These are phyloP conservation scores for Elaeagnus macrophylla DNA, from an alignment of 306 rosid genomes.

Conservation along the genomic window DNA sequence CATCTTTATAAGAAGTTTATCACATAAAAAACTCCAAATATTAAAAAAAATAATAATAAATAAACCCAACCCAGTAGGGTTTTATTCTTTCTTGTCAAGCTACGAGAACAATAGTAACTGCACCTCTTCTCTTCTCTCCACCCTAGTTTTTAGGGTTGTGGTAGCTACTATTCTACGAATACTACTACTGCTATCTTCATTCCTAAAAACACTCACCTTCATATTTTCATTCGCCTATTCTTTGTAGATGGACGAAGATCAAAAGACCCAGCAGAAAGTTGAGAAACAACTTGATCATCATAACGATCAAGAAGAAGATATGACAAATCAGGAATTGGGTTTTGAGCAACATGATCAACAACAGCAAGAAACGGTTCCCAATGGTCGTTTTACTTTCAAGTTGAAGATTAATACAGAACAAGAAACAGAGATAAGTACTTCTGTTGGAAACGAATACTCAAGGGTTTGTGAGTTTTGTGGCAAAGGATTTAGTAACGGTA, in stretches of 20 bases:
- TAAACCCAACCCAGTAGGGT: not conserved
- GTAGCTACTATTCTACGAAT: too few relatives aligned
- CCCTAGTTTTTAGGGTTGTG: not conserved
- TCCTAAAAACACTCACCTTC: too few relatives aligned
- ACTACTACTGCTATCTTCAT: too few relatives aligned
- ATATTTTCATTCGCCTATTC: too few relatives aligned
- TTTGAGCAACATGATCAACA: too few relatives aligned
- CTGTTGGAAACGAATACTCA: not conserved
- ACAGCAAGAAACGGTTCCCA: not conserved
- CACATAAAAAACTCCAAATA: too few relatives aligned
- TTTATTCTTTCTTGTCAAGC: slow-evolving; percentile 19
- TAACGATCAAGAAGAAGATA: too few relatives aligned
- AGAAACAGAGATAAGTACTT: not conserved
- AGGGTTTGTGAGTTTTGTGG: slow-evolving; percentile 20
- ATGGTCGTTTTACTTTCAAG: slow-evolving; percentile 5
- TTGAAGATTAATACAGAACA: slow-evolving; percentile 2
- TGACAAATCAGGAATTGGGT: too few relatives aligned
- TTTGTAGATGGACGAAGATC: too few relatives aligned
- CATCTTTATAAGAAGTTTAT: too few relatives aligned
- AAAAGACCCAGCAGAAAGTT: too few relatives aligned
- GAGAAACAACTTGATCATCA: too few relatives aligned
- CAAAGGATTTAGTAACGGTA: slow-evolving; percentile 29
- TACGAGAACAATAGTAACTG: slow-evolving; percentile 1
- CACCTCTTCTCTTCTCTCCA: not conserved
- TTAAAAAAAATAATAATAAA: not conserved